A percentile compares a stretch with the other conserved stretches of the same genome.
These are phyloP conservation scores for Chimonanthus praecox DNA, from an alignment of 164 flowering plant genomes.

Conservation along the genomic window DNA sequence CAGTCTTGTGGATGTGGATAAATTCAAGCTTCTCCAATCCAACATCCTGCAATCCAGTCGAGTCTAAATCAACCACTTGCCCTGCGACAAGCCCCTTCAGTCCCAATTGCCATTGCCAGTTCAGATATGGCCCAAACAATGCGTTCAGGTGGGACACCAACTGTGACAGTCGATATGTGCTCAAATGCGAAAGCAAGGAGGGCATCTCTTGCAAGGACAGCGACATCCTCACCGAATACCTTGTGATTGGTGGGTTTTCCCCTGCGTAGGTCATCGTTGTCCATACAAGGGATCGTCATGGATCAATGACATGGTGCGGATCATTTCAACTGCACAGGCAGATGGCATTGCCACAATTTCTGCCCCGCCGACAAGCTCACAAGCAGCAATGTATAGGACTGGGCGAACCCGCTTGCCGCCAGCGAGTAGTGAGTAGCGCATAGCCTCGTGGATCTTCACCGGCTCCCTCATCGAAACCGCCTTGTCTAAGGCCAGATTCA, in stretches of 20 bases:
- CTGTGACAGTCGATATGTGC: constrained; percentile 41
- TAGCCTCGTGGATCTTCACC: constrained; percentile 50
- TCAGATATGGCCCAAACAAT: constrained; percentile 44
- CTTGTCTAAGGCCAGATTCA: constrained; percentile 45
- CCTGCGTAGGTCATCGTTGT: constrained; percentile 61
- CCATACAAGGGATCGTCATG: constrained; percentile 78
- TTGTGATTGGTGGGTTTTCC: constrained; percentile 74
- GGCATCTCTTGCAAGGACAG: constrained; percentile 69
- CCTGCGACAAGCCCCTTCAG: constrained; percentile 49
- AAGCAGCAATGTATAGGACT: constrained; percentile 60
- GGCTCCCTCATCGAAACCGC: constrained; percentile 47
- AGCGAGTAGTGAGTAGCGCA: constrained; percentile 68
- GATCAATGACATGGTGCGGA: constrained; percentile 71
- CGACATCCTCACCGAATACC: constrained; percentile 61
- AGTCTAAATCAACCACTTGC: constrained; percentile 51
- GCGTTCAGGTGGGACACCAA: constrained; percentile 26
- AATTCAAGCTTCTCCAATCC: constrained; percentile 50
- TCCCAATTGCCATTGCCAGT: constrained; percentile 46
- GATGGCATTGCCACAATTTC: constrained; percentile 51
- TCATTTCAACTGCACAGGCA: constrained; percentile 78
- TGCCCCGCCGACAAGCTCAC: constrained; percentile 57
- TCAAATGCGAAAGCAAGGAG: constrained; percentile 57
- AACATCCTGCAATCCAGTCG: constrained; percentile 35
- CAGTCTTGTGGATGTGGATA: constrained; percentile 63
- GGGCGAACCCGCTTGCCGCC: constrained; percentile 73